Base-by-base conservation (phyloP, 176 grass and related monocot genomes). In the Rhynchospora breviuscula region DNA sequence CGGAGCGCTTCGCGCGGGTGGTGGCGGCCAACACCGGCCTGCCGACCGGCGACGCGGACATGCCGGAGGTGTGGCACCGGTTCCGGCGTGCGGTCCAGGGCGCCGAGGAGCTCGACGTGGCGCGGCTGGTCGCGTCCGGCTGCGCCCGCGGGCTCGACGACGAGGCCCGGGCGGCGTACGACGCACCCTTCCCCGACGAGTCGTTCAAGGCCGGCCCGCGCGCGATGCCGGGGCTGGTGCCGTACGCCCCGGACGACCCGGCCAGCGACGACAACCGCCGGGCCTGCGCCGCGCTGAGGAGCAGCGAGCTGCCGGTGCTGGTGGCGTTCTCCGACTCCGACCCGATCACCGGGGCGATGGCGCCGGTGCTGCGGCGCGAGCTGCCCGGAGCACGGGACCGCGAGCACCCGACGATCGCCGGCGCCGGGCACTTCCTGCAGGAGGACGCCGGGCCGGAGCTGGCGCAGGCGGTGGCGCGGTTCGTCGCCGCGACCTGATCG, bases 51-150 rank as follows among this genome's bases (percentile, higher is more conserved):
- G 91, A 89, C 62, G 90, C 90, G 59, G 85, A 87, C 58, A 93
- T 89, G 33, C 88, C 88, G 13, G 86, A 88, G 52, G 21, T 93
- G 15, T 90, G 90, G 10, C 80, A 78, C 47, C 88, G 90, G 72
- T 88, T 88, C 31, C 90, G 91, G 71, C 79, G 90, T 88, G 87
- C 90, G 91, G 90, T 93, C 88, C 70, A 89, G 84, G 88, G 90
- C 29, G 90, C 88, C 33, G 88, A 93, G 81, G 87, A 81, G 1
- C 90, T 90, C 70, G 90, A 86, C 80, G 90, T 88, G 1, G 88
- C 91, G 8, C 88, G 88, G 44, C 88, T 88, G 63, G 90, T 93
- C 79, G 86, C 91, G 56, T 90, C 91, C 49, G 88, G 90, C 86
- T 88, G 90, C 65, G 86, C 91, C 79, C 84, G 90, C 17, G 84